These are phyloP conservation scores for Hypoxylon rubiginosum DNA, from an alignment of 2,329 filamentous ascomycete species.

Conservation along the genomic window DNA sequence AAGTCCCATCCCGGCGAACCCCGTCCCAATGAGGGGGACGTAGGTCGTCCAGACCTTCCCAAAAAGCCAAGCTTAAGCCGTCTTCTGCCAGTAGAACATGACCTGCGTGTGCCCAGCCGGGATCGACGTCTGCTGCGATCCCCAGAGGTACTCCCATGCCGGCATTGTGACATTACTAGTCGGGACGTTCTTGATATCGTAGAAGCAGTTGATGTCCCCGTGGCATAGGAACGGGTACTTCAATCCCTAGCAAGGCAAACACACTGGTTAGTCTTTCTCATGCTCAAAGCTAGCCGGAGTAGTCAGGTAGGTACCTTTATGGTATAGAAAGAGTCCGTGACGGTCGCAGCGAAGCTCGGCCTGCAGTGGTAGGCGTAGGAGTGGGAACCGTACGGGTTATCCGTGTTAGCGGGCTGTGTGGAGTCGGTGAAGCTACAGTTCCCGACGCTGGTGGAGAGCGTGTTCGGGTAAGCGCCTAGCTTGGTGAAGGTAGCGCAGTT, in stretches of 20 bases:
- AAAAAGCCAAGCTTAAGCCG: not conserved
- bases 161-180: slow-evolving; percentile 5
- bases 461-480: slow-evolving; percentile 11
- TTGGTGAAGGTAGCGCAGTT: slow-evolving; percentile 36
- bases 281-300: not conserved
- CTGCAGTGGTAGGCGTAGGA: slow-evolving; percentile 32
- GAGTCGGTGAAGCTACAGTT: slow-evolving; percentile 37
- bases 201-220: slow-evolving; percentile 36
- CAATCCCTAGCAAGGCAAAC: slow-evolving; percentile 27
- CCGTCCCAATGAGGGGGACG: too few species aligned
- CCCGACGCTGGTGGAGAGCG: slow-evolving; percentile 20
- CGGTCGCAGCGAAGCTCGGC: slow-evolving; percentile 1
- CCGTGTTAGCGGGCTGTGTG: slow-evolving; percentile 31
- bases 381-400: slow-evolving; percentile 29
- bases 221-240: slow-evolving; percentile 35
- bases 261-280: slow-evolving; percentile 13
- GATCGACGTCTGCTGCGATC: slow-evolving; percentile 22
- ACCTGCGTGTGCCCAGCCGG: slow-evolving; percentile 31
- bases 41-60: not conserved
- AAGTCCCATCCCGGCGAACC: not conserved
- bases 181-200: slow-evolving; percentile 31
- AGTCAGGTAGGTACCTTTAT: slow-evolving; percentile 17
- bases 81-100: slow-evolving; percentile 35
- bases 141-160: slow-evolving; percentile 36
- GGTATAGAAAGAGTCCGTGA: slow-evolving; percentile 21